Base-by-base conservation (phyloP, 805 yeast species). In the Lipomyces chichibuensis region DNA sequence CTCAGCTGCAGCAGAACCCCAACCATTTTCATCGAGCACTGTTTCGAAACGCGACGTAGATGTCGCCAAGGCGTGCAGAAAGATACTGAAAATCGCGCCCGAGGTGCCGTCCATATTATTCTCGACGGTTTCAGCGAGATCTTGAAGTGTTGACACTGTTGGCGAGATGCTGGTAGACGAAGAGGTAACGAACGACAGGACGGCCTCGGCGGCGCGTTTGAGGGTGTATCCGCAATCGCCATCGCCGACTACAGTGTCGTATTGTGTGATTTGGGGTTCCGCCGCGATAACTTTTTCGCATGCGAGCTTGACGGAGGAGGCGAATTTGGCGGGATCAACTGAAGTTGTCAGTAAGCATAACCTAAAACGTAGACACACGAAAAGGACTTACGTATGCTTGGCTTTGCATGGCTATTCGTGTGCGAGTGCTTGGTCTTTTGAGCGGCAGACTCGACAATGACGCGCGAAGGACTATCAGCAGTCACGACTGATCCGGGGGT, bases 201-300 rank as follows among this genome's bases (percentile, higher is more conserved):
- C 84, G 0, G 90, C 92, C 64, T 87, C 83, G 35, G 92, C 95
- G 52, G 98, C 98, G 29, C 86, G 84, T 14, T 87, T 91, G 68
- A 93, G 80, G 0, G 98, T 93, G 74, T 91, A 95, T 53, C 98
- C 98, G 79, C 98, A 93, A 76, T 93, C 98, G 73, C 98, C 98
- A 77, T 93, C 98, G 65, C 98, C 98, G 0, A 94, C 97, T 71
- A 87, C 83, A 1, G 96, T 89, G 74, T 93, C 98, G 72, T 90
- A 87, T 64, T 86, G 84, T 0, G 98, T 93, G 74, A 93, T 89
- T 73, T 86, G 84, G 1, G 97, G 95, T 77, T 93, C 98, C n/a
- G 84, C 84, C 33, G 83, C 80, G 55, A 88, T 79, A 6, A 88
- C 79, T 7, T 77, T 76, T 62, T 84, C 80, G 64, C 90, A 88